Evolutionary conservation across 805 yeast genomes (phyloP).

Genomic region (Saturnispora saitoi): DNA sequence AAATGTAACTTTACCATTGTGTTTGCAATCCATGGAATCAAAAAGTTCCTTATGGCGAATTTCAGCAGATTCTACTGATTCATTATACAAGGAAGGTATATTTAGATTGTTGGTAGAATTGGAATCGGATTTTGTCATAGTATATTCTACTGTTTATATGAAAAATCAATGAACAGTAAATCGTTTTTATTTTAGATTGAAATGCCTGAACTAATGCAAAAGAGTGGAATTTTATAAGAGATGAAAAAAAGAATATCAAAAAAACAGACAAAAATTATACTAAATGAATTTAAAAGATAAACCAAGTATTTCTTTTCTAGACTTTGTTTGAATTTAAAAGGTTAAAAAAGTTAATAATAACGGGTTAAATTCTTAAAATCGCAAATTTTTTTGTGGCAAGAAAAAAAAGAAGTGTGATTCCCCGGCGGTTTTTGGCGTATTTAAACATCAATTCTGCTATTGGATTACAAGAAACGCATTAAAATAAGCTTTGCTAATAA

Average conservation of each 20-base stretch:
- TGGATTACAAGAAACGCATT: neutral
- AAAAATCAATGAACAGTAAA: neutral
- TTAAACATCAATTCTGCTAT: neutral
- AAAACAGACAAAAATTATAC: no score
- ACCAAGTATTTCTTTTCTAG: neutral
- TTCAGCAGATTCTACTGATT: conserved; percentile 17
- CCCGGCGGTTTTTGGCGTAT: neutral
- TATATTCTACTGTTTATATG: neutral
- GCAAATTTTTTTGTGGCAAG: neutral
- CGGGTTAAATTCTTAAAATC: neutral
- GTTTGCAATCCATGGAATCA: conserved; percentile 34
- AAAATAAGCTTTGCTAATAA: no score
- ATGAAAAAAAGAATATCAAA: no score
- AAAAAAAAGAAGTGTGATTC: neutral
- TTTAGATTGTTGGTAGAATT: neutral
- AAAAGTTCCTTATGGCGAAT: conserved; percentile 35
- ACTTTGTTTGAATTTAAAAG: no score
- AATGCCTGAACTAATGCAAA: no score
- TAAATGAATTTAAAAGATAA: no score
- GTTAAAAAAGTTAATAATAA: no score
- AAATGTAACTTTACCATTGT: conserved; percentile 41
- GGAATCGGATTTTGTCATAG: neutral
- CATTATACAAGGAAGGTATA: conserved; percentile 7
- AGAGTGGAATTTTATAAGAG: no score
- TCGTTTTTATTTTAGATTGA: neutral